Evolutionary conservation across 495 filamentous ascomycete species (phyloP), one percentile per base, ranked within the genome.

Genomic region (Aspergillus diversus): DNA sequence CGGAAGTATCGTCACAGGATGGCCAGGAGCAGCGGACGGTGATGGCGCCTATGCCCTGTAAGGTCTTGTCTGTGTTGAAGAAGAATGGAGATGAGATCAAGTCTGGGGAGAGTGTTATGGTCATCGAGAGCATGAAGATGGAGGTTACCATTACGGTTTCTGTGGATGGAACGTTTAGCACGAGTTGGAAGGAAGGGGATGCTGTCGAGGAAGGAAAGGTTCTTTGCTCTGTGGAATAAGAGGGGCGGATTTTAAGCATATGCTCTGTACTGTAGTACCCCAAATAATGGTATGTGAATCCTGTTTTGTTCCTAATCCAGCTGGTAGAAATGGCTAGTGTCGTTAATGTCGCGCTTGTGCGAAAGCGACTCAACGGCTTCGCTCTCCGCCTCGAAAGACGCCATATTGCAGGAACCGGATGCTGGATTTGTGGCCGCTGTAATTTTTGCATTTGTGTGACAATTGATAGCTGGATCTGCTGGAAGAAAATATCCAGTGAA

Each of bases 81-180:
- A 73, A 82, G 43, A 89, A 87, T 66, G 92, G 92, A 0, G 86
- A 91, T 58, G 74, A 67, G 39, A 92, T 96, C 21, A 81, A 84
- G 66, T 91, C 90, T 73, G 91, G 90, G 39, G 84, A 92, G 51
- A 81, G 88, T 13, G 78, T 97, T 49, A 90, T 96, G 57, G 91
- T 97, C 0, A 93, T 97, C 69, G 92, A 97, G 75, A 95, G 91
- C 59, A 97, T 97, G 92, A 97, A 97, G 84, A 97, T 97, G 92
- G 92, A 97, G 75, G 94, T 91, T 16, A 90, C 90, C 16, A 93
- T 97, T 56, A 51, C 66, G 27, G 70, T 67, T 0, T 33, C 57
- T 0, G 60, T 60, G 3, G 51, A 60, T 8, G 72, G 72, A 31
- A 64, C 46, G n/a, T 71, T 74, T 33, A 47, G 66, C n/a, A 63